phyloP scores from a whole-genome alignment of 257 asterid genomes.

The Solanum ossicruentum region DNA sequence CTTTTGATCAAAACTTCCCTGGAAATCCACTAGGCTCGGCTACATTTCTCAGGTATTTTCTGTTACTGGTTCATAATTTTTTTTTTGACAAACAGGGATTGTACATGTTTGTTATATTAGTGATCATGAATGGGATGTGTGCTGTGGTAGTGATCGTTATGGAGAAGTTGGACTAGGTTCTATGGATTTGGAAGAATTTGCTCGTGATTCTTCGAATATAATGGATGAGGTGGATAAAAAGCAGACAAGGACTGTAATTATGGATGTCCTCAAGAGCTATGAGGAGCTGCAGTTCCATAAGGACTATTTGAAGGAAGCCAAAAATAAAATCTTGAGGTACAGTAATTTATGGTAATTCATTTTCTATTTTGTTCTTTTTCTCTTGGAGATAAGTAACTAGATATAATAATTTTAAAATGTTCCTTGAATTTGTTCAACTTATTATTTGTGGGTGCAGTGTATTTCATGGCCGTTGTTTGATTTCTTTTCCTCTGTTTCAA shows the following conservation, averaged over 20 bases:
- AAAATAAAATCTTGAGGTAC: conserved; percentile 50
- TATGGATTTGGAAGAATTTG: conserved; percentile 5
- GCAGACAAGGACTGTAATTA: conserved; percentile 21
- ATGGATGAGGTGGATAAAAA: conserved; percentile 21
- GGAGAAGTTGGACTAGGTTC: conserved; percentile 3
- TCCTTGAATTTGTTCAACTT: background rate
- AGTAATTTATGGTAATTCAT: background rate
- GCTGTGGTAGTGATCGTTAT: conserved; percentile 13
- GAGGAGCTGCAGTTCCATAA: conserved; percentile 18
- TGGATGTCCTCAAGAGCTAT: conserved; percentile 35
- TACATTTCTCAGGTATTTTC: conserved; percentile 20
- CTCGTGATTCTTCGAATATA: conserved; percentile 3
- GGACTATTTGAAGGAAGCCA: conserved; percentile 32
- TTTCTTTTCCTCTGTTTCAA: background rate
- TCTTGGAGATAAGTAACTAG: background rate
- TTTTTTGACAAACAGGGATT: background rate
- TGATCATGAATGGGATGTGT: background rate
- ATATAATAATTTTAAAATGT: background rate
- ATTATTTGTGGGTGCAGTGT: background rate
- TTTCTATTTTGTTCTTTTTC: background rate
- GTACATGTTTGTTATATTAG: background rate
- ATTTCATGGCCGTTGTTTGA: background rate
- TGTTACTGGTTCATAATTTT: background rate
- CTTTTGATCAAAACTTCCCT: conserved; percentile 3
- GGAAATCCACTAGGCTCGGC: conserved; percentile 2